Evolutionary conservation across 192 early-diverging fungal species (phyloP).

Genomic region (Backusella sp.): DNA sequence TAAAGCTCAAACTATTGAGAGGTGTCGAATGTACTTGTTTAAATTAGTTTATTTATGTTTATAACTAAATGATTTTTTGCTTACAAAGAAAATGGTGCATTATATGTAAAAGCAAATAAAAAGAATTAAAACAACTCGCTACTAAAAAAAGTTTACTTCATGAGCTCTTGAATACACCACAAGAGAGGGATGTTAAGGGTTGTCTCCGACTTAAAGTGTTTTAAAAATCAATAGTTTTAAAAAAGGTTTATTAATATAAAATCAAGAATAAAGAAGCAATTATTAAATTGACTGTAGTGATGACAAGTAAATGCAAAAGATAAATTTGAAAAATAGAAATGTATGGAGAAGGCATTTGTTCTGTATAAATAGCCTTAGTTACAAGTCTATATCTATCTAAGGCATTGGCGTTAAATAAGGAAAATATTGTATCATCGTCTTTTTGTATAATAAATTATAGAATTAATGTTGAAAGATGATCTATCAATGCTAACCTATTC

Average conservation of each 20-base stretch:
- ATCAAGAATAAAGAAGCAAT: neutral
- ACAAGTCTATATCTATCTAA: too few relatives aligned
- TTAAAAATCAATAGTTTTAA: neutral
- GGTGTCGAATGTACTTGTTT: neutral
- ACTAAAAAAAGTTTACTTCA: neutral
- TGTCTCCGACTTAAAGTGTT: neutral
- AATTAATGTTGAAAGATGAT: neutral
- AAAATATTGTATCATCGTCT: too few relatives aligned
- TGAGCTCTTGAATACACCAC: neutral
- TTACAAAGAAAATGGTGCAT: neutral
- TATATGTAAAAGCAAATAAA: neutral
- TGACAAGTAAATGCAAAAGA: neutral
- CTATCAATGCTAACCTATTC: neutral
- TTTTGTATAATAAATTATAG: too few relatives aligned
- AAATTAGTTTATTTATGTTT: neutral
- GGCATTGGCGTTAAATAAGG: too few relatives aligned
- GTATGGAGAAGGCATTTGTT: neutral
- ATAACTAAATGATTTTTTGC: neutral
- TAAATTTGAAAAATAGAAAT: neutral
- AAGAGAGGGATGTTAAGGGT: neutral
- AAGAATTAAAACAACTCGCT: neutral
- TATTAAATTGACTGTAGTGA: neutral
- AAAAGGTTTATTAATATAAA: neutral
- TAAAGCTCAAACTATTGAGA: neutral
- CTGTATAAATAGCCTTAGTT: neutral